phyloP scores from a whole-genome alignment of 2,329 filamentous ascomycete species.

The Pyrenochaeta sp. region DNA sequence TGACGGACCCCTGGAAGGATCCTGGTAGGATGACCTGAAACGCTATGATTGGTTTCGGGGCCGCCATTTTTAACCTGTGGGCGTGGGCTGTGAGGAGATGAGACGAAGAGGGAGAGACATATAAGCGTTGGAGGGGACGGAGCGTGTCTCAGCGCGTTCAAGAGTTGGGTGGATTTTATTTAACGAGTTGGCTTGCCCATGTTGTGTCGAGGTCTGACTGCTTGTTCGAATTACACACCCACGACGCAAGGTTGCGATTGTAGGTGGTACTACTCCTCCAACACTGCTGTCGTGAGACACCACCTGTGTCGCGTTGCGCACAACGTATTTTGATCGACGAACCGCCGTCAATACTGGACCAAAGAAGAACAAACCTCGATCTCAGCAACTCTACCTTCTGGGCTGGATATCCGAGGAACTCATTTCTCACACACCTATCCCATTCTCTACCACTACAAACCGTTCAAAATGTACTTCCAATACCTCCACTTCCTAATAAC shows the following conservation, averaged over 20 bases:
- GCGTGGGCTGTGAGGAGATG: too few relatives aligned
- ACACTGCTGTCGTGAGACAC: constrained; percentile 3
- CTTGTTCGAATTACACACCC: too few relatives aligned
- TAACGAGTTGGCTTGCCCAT: too few relatives aligned
- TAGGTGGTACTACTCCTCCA: constrained; percentile 1
- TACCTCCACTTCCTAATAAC: constrained; percentile 17
- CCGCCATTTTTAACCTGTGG: constrained; percentile 4
- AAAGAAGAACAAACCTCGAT: too few relatives aligned
- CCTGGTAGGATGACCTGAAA: constrained; percentile 8
- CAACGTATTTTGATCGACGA: background rate
- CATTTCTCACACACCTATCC: background rate
- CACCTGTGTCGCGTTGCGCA: background rate
- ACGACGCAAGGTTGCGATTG: background rate
- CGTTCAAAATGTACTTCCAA: constrained; percentile 1
- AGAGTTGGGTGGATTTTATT: background rate
- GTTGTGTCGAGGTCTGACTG: too few relatives aligned
- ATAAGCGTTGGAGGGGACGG: too few relatives aligned
- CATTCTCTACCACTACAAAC: background rate
- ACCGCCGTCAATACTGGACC: too few relatives aligned
- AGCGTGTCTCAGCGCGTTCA: too few relatives aligned
- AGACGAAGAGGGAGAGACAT: too few relatives aligned
- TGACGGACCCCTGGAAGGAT: too few relatives aligned
- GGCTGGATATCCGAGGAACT: background rate
- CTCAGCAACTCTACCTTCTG: background rate
- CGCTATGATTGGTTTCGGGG: constrained; percentile 9